Evolutionary conservation across 2,329 filamentous ascomycete species (phyloP).

Genomic region (Alternaria hordeiaustralica): DNA sequence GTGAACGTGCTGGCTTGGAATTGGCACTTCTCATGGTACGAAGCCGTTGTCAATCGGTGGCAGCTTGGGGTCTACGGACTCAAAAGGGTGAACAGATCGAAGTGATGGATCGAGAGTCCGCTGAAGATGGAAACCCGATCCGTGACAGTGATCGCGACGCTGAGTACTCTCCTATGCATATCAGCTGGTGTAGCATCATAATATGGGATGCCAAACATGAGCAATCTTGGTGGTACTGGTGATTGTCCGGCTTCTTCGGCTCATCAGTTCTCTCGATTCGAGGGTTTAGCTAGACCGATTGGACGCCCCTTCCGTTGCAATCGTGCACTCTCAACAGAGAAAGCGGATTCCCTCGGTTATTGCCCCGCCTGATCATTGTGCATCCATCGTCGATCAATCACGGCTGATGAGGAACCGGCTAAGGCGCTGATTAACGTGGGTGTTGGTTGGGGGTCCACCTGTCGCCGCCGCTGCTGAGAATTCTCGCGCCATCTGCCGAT

Average conservation of each 20-base stretch:
- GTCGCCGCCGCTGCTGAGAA: neutral
- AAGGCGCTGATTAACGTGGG: conserved; percentile 3
- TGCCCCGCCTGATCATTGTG: neutral
- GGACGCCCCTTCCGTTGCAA: neutral
- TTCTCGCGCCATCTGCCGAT: neutral
- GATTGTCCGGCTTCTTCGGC: neutral
- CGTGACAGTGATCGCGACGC: neutral
- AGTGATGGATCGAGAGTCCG: neutral
- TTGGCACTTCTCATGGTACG: neutral
- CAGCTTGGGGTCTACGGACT: neutral
- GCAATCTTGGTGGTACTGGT: neutral
- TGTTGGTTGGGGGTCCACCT: conserved; percentile 3
- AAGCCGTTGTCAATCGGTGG: neutral
- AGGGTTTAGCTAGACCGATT: neutral
- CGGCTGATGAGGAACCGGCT: conserved; percentile 6
- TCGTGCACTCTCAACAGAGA: neutral
- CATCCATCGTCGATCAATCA: neutral
- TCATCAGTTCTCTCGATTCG: neutral
- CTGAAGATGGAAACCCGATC: neutral
- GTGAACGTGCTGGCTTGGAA: neutral
- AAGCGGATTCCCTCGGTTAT: neutral
- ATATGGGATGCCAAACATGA: neutral
- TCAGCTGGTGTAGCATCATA: neutral
- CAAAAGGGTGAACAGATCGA: neutral
- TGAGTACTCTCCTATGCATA: neutral